Evolutionary conservation across 106 monocot genomes (phyloP).

Genomic region (Cymbidium sinense): DNA sequence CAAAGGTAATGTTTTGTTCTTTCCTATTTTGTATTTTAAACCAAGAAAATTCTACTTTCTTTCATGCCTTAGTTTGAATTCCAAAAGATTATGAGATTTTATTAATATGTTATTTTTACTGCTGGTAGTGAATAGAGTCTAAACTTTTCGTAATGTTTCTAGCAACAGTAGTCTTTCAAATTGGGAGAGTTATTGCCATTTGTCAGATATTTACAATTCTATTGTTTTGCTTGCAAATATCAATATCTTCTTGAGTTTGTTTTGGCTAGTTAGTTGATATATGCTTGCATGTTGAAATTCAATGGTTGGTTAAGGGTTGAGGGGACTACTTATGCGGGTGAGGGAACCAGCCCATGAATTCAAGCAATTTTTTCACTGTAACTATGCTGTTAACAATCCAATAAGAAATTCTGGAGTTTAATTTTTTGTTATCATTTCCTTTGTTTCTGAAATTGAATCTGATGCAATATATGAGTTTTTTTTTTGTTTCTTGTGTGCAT

Average conservation of each 20-base stretch:
- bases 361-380: too few species aligned
- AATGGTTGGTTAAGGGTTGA: neutral
- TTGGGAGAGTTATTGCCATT: neutral
- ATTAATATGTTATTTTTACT: neutral
- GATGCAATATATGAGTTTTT: neutral
- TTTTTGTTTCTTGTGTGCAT: neutral
- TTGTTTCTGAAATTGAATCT: slow-evolving; percentile 1
- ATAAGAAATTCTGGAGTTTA: too few species aligned
- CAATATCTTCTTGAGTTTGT: neutral
- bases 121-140: neutral
- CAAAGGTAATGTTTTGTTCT: slow-evolving; percentile 43
- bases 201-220: neutral
- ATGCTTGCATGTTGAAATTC: neutral
- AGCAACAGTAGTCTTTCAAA: neutral
- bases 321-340: neutral
- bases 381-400: too few species aligned
- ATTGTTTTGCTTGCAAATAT: neutral
- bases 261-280: neutral
- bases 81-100: neutral
- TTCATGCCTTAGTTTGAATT: neutral
- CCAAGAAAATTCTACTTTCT: neutral
- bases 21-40: neutral
- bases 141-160: neutral
- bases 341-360: too few species aligned
- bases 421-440: too few species aligned